Percentiles rank a stretch among this genome's conserved stretches.
Conservation (phyloP, 2,329 filamentous ascomycete genomes). For the Hortaea sp. region DNA sequence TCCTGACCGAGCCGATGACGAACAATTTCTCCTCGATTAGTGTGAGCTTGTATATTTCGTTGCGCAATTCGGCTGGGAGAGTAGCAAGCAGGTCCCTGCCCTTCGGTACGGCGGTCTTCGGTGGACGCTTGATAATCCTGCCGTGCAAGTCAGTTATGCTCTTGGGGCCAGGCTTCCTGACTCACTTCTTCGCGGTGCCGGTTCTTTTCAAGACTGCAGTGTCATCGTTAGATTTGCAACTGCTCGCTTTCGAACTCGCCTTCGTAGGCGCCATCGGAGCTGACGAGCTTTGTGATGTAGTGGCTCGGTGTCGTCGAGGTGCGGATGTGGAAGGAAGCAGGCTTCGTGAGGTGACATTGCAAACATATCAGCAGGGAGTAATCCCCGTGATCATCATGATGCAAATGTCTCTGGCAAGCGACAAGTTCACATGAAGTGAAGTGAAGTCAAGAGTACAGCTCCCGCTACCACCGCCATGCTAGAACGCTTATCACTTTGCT, state of each 20-base stretch:
- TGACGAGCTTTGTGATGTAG: not conserved
- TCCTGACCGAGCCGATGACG: not conserved
- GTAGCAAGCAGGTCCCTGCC: constrained; percentile 3
- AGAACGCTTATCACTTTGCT: not conserved
- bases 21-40: constrained; percentile 1
- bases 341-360: too few relatives aligned
- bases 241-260: not conserved
- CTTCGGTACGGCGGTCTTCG: not conserved
- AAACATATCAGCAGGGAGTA: too few relatives aligned
- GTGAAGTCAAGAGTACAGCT: constrained; percentile 1
- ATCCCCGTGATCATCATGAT: too few relatives aligned
- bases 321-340: too few relatives aligned
- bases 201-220: too few relatives aligned
- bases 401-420: too few relatives aligned
- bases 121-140: not conserved
- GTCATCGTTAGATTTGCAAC: too few relatives aligned
- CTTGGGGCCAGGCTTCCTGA: not conserved
- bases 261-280: not conserved
- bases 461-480: constrained; percentile 3
- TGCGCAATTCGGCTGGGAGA: constrained; percentile 13
- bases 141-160: not conserved
- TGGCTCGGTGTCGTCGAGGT: not conserved
- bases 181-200: not conserved
- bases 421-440: not conserved
- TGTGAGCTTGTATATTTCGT: constrained; percentile 16